Percentiles rank a stretch among this genome's conserved stretches.
Conservation (phyloP, 2,329 filamentous ascomycete genomes). For the Nigrospora sphaerica region DNA sequence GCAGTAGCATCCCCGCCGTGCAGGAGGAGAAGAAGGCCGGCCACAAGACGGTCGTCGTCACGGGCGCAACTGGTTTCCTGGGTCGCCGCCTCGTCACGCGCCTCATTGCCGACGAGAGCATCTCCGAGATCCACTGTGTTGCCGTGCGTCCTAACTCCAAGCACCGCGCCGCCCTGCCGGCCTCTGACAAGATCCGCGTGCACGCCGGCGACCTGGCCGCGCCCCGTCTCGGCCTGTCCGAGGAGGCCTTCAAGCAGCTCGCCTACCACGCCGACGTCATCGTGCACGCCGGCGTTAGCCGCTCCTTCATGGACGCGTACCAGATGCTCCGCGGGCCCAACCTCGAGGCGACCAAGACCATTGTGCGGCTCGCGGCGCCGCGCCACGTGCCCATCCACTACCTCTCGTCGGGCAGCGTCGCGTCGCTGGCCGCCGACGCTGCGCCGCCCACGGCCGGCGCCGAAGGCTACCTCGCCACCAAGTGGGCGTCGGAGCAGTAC, state of each 20-base stretch:
- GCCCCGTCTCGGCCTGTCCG: background rate
- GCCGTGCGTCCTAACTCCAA: conserved; percentile 6
- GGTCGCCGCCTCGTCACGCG: conserved; percentile 2
- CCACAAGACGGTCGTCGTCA: conserved; percentile 6
- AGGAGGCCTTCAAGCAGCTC: background rate
- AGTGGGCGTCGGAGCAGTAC: background rate
- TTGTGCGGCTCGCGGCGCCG: background rate
- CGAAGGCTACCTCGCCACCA: too few relatives aligned
- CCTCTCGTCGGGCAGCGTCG: background rate
- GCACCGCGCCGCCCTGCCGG: background rate
- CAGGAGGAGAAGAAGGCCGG: too few relatives aligned
- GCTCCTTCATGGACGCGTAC: background rate
- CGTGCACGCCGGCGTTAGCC: background rate
- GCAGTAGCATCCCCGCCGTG: background rate
- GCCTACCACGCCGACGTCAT: background rate
- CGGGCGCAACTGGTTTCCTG: conserved; percentile 10
- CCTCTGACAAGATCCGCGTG: background rate
- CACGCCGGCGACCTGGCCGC: background rate
- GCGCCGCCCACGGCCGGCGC: background rate
- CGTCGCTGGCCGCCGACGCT: background rate
- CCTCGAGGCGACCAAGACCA: background rate
- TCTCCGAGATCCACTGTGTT: conserved; percentile 10
- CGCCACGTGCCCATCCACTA: background rate
- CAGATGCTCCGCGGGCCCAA: background rate
- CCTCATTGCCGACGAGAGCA: background rate